phyloP scores from a whole-genome alignment of 805 yeast species.

The Wickerhamomyces subpelliculosus region DNA sequence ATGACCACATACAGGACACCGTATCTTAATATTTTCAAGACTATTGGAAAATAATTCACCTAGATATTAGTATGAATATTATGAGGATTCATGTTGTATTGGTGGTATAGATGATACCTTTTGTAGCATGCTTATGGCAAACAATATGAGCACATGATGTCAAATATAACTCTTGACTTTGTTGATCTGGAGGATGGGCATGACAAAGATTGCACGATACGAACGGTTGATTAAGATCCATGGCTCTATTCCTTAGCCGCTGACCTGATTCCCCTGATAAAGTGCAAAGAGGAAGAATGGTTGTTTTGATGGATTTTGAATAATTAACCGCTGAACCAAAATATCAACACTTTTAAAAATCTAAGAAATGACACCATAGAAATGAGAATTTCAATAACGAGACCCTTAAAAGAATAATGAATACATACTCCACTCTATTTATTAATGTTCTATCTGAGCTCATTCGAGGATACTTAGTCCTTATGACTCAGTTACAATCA shows the following conservation, averaged over 20 bases:
- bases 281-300: no score
- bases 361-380: no score
- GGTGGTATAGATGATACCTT: slow-evolving; percentile 4
- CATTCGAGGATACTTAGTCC: no score
- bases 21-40: slow-evolving; percentile 5
- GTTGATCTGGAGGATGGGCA: slow-evolving; percentile 7
- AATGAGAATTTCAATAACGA: no score
- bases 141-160: slow-evolving; percentile 34
- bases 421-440: no score
- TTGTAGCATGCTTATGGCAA: slow-evolving; percentile 25
- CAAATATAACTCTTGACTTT: slow-evolving; percentile 20
- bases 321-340: no score
- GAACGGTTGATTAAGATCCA: slow-evolving; percentile 22
- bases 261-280: no score
- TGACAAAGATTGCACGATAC: slow-evolving; percentile 29
- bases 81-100: background rate
- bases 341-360: no score
- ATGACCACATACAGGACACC: slow-evolving; percentile 13
- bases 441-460: no score
- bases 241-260: background rate
- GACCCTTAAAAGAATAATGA: no score
- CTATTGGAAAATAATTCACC: slow-evolving; percentile 2
- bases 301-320: background rate
- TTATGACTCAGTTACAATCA: no score
- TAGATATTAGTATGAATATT: background rate